phyloP scores from a whole-genome alignment of 257 asterid species.

The Catharanthus roseus region DNA sequence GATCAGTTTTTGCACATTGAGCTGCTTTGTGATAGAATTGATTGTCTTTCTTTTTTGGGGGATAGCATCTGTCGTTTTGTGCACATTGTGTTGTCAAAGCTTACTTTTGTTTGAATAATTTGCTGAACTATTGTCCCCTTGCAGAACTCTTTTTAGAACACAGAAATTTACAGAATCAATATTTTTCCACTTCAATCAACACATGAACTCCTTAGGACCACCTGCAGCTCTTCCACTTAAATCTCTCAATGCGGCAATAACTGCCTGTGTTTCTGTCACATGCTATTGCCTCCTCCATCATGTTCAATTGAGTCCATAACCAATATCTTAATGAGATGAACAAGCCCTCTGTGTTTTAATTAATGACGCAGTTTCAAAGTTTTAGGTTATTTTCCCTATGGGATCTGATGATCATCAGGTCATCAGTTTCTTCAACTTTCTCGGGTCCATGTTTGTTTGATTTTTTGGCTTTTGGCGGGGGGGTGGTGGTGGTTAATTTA shows the following conservation, averaged over 20 bases:
- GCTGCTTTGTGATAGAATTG: neutral
- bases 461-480: too few species aligned
- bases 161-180: neutral
- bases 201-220: neutral
- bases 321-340: neutral
- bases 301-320: neutral
- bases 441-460: neutral
- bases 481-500: too few species aligned
- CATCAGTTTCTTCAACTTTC: neutral
- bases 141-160: too few species aligned
- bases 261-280: neutral
- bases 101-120: neutral
- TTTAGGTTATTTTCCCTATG: too few species aligned
- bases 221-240: neutral
- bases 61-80: neutral
- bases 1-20: neutral
- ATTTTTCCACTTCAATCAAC: neutral
- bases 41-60: neutral
- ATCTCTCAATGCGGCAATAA: neutral
- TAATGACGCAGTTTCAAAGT: too few species aligned
- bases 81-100: too few species aligned
- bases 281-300: neutral
- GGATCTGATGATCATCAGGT: neutral
- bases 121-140: neutral
- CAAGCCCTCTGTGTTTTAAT: too few species aligned